Evolutionary conservation across 495 filamentous ascomycete species (phyloP), one percentile per base, ranked within the genome.

Genomic region (Hypoxylon fragiforme): DNA sequence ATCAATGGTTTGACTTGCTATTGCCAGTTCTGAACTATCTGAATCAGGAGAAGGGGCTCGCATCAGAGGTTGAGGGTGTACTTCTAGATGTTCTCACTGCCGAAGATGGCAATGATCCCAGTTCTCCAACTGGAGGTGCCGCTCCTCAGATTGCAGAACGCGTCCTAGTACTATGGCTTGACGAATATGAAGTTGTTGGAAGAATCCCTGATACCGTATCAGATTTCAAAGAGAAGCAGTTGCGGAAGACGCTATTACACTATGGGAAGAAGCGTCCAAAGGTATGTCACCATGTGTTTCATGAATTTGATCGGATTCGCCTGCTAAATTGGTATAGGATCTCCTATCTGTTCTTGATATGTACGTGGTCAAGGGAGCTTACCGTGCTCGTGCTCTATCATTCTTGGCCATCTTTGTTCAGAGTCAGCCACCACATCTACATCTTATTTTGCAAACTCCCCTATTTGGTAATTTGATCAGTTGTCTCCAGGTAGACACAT

Each of bases 401-500:
- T 73, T 91, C 1, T 68, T 90, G 8, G 80, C 77, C 51, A 76
- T 80, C 11, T 91, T 88, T 60, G 73, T 91, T 18, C 78, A 79
- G 36, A 75, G 81, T 46, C 81, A 86, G 51, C 85, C 86, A 19
- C 87, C 87, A 28, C 87, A 89, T 71, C 73, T 91, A 0, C 77
- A 91, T 63, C 76, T 85, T 31, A 78, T 89, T 28, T 62, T 85
- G 1, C 75, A 87, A 48, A 90, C 86, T 6, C 77, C 81, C 1
- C 66, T 91, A 12, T 81, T 90, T 46, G 75, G 77, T 39, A 81
- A 85, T 63, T 73, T 91, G 4, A 73, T 89, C 26, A 80, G 79
- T 63, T 89, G 85, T 46, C 72, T 91, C 3, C 82, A 87, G 62
- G 78, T 81, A 37, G 87, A 91, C 61, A 87, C 85, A 11, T 88